A percentile compares a stretch with the other conserved stretches of the same genome.
Evolutionary conservation across 805 yeast genomes (phyloP).

Genomic region (Zygosaccharomyces gambellarensis): DNA sequence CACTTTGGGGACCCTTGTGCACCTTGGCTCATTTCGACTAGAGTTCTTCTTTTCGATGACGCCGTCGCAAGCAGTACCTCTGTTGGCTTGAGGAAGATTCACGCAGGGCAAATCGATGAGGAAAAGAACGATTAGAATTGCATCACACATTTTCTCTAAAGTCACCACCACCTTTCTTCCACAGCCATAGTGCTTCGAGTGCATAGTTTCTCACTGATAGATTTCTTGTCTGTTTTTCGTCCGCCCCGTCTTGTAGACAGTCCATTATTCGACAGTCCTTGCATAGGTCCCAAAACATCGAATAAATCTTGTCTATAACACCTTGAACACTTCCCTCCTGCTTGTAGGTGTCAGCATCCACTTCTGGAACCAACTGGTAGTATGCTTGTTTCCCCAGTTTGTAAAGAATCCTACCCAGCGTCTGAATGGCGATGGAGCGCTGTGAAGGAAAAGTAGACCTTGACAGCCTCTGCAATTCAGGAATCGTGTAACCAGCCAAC

Average conservation of each 20-base stretch:
- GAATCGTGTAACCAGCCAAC: constrained; percentile 86
- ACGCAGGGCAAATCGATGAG: neutral
- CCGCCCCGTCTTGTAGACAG: constrained; percentile 60
- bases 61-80: neutral
- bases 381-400: constrained; percentile 64
- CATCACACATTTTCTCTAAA: constrained; percentile 18
- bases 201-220: constrained; percentile 78
- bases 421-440: constrained; percentile 78
- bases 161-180: constrained; percentile 54
- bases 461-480: constrained; percentile 73
- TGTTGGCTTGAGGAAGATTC: neutral
- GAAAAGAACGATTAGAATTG: neutral
- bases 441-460: constrained; percentile 81
- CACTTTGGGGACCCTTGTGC: neutral
- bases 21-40: neutral
- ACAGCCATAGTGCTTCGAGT: constrained; percentile 84
- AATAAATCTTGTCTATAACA: constrained; percentile 36
- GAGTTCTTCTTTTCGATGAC: constrained; percentile 9
- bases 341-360: constrained; percentile 36
- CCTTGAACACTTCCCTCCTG: constrained; percentile 38
- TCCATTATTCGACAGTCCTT: constrained; percentile 59
- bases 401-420: constrained; percentile 80
- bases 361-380: constrained; percentile 48
- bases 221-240: constrained; percentile 57
- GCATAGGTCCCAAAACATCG: constrained; percentile 65